phyloP scores from a whole-genome alignment of 495 filamentous ascomycete species.

The Podospora pseudocomata region DNA sequence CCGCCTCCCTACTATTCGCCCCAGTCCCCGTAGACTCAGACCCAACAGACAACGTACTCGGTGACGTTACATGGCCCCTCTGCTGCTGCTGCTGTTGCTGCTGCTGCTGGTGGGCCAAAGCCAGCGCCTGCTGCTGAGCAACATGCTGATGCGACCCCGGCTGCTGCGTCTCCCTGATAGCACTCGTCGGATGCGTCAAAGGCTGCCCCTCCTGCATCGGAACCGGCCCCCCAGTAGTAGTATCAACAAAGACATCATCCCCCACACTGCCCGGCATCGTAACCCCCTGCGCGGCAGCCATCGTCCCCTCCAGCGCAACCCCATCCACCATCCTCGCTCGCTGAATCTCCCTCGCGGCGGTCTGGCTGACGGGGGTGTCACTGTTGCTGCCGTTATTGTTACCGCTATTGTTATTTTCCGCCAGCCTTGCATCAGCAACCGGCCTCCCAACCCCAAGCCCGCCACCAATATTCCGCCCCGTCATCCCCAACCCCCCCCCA shows the following conservation, averaged over 20 bases:
- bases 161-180: slow-evolving; percentile 35
- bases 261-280: slow-evolving; percentile 21
- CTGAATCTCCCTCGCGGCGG: slow-evolving; percentile 39
- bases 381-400: slow-evolving; percentile 13
- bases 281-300: slow-evolving; percentile 8
- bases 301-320: slow-evolving; percentile 31
- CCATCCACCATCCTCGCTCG: slow-evolving; percentile 47
- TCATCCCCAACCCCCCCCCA: neutral
- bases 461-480: neutral
- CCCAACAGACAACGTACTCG: neutral
- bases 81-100: slow-evolving; percentile 18
- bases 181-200: slow-evolving; percentile 30
- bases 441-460: neutral
- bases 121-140: slow-evolving; percentile 10
- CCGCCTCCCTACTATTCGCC: slow-evolving; percentile 35
- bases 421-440: neutral
- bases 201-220: slow-evolving; percentile 30
- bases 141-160: slow-evolving; percentile 23
- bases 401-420: neutral
- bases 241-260: slow-evolving; percentile 44
- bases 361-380: slow-evolving; percentile 41
- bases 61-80: neutral
- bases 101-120: slow-evolving; percentile 16
- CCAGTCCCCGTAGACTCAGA: neutral
- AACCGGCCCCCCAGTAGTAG: slow-evolving; percentile 40